These are phyloP conservation scores for Tricholomella constricta DNA, from an alignment of 768 basidiomycete species.

Conservation along the genomic window DNA sequence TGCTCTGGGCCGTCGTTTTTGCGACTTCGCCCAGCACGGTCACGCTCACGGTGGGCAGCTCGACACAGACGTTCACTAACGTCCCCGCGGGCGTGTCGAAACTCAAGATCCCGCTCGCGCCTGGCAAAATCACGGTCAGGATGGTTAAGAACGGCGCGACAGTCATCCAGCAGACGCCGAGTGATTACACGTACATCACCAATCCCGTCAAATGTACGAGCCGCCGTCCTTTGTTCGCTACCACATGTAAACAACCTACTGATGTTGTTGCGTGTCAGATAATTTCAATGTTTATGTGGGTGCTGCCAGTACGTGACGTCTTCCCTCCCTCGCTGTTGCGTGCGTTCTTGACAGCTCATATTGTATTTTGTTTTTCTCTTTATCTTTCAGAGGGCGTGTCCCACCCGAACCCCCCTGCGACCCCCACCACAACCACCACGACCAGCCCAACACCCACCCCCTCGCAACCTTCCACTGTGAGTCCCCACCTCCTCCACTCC, in stretches of 20 bases:
- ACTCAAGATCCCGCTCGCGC: slow-evolving; percentile 55
- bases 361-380: too few species aligned
- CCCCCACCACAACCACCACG: too few species aligned
- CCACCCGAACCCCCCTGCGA: too few species aligned
- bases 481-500: too few species aligned
- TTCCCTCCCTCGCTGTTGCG: too few species aligned
- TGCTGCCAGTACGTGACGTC: slow-evolving; percentile 42
- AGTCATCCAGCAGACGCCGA: slow-evolving; percentile 49
- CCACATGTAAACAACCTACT: background rate
- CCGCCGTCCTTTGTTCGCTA: slow-evolving; percentile 11
- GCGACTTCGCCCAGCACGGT: slow-evolving; percentile 54
- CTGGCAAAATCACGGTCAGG: slow-evolving; percentile 58
- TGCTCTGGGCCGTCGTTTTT: slow-evolving; percentile 68
- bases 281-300: slow-evolving; percentile 69
- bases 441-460: too few species aligned
- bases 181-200: slow-evolving; percentile 41
- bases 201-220: slow-evolving; percentile 38
- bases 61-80: slow-evolving; percentile 40
- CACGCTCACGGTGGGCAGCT: slow-evolving; percentile 46
- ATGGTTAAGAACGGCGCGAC: slow-evolving; percentile 53
- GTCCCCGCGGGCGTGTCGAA: slow-evolving; percentile 57
- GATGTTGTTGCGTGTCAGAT: slow-evolving; percentile 32
- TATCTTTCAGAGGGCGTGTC: too few species aligned
- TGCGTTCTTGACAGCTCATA: too few species aligned
- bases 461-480: too few species aligned